A percentile compares a stretch with the other conserved stretches of the same genome.
These are phyloP conservation scores for Psilocybe tampanensis DNA, from an alignment of 768 basidiomycete genomes.

Conservation along the genomic window DNA sequence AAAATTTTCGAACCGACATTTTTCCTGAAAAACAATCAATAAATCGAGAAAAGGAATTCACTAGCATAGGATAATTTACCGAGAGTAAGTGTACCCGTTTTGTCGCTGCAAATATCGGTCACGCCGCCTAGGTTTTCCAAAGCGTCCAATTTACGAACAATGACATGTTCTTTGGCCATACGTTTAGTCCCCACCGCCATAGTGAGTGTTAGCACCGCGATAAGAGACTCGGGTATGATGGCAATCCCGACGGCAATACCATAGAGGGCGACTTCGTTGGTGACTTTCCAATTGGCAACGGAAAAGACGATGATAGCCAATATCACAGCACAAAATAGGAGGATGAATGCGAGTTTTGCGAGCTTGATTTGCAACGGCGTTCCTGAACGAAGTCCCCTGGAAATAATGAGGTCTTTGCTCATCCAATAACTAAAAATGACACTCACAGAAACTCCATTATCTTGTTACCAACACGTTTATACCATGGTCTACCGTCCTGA, in stretches of 20 bases:
- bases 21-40: slow-evolving; percentile 27
- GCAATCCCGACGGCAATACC: slow-evolving; percentile 41
- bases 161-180: slow-evolving; percentile 59
- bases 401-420: background rate
- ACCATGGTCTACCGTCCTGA: slow-evolving; percentile 23
- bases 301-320: slow-evolving; percentile 40
- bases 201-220: slow-evolving; percentile 57
- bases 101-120: slow-evolving; percentile 59
- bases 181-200: slow-evolving; percentile 58
- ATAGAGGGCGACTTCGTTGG: slow-evolving; percentile 36
- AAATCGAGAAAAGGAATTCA: background rate
- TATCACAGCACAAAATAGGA: slow-evolving; percentile 37
- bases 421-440: background rate
- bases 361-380: slow-evolving; percentile 42
- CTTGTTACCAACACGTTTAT: slow-evolving; percentile 23
- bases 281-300: slow-evolving; percentile 33
- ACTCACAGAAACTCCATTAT: slow-evolving; percentile 30
- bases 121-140: slow-evolving; percentile 65
- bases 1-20: slow-evolving; percentile 43
- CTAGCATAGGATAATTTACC: slow-evolving; percentile 18
- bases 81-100: slow-evolving; percentile 62
- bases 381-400: slow-evolving; percentile 35
- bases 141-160: slow-evolving; percentile 65
- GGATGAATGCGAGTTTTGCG: slow-evolving; percentile 35
- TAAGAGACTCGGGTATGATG: slow-evolving; percentile 44